Evolutionary conservation across 2,329 filamentous ascomycete species (phyloP), one percentile per base, ranked within the genome.

Genomic region (Microsporum ferrugineum): DNA sequence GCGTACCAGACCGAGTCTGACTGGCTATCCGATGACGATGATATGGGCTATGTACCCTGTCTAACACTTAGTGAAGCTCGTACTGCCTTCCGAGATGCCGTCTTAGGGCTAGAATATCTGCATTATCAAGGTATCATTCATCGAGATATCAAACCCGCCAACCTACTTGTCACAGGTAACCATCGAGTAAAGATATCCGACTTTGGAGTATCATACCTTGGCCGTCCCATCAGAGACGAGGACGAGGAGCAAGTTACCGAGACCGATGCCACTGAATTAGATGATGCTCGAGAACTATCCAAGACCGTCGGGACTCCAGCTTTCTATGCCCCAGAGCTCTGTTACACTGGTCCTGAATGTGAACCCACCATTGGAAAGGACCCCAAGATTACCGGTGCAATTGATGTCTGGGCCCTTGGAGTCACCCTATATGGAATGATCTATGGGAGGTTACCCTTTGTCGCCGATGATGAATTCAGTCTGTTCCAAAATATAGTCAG

Each of bases 261-360:
- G 71, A 89, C 87, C 0, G 91, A 96, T 72, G 88, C 89, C 8
- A 85, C 84, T 45, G 89, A 95, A 69, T 85, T 95, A 62, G 91
- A 96, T 67, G 90, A 96, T 71, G 91, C 95, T 64, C 84, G 95
- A 63, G 94, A 97, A 72, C 79, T 99, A n/a, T 92, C 94, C 63
- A 97, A 97, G 79, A 97, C 94, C 1, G 94, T 97, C 4, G 94
- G 94, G 59, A 99, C 94, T 0, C 94, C 94, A 4, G 94, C 92
- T 1, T 99, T 99, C 75, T 99, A 96, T 71, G 94, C 94, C 1
- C 94, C 94, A 2, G 94, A 99, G 73, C 81, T 99, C 41, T 99
- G 94, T 76, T 94, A 91, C 71, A 95, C 89, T 1, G 91, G 94
- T 64, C 75, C 85, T 29, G 86, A 84, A 64, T 79, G 78, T 60